Base-by-base conservation (phyloP, 768 basidiomycete genomes). In the Phlebiopsis gigantea region DNA sequence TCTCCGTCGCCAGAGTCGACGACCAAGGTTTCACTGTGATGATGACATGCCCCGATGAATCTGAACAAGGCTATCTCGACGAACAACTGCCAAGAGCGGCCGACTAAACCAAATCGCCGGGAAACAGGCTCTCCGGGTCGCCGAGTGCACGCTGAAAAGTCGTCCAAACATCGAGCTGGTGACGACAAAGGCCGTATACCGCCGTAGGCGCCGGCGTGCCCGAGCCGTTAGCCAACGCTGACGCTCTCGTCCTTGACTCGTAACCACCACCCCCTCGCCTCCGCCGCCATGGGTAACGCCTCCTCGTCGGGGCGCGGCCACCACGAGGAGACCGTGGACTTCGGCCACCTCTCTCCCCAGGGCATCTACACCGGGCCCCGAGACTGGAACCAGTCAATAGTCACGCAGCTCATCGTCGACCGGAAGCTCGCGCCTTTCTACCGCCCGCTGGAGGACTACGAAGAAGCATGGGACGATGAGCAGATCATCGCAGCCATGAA, bases 401-500 rank as follows among this genome's bases (percentile, higher is more conserved):
- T 96, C 61, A 85, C 88, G 59, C 87, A 90, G 72, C 81, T 96
- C 67, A 93, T 99, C 69, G 75, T 87, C 65, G 86, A 90, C 63
- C 85, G 92, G 69, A 87, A 81, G 65, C 82, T 99, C 42, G 93
- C 95, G 0, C 97, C 97, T 1, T 98, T 98, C 74, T 98, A 98
- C 71, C 83, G 93, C 31, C 96, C 97, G 12, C 78, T 99, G 44
- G 93, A 97, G 68, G 96, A 98, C 61, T 97, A 90, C 68, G 85
- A 88, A 29, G 86, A 89, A 14, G 80, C 81, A 43, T 98, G 93
- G 93, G 86, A 90, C 60, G 88, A 92, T 64, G 91, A 92, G 52
- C 86, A 85, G 68, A 87, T 98, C 58, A 81, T 93, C 25, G 82
- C 87, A 7, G 87, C 87, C 4, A 80, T 93, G 65, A 91, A 85